phyloP scores from a whole-genome alignment of 306 rosid species.

The Carpinus viminea region DNA sequence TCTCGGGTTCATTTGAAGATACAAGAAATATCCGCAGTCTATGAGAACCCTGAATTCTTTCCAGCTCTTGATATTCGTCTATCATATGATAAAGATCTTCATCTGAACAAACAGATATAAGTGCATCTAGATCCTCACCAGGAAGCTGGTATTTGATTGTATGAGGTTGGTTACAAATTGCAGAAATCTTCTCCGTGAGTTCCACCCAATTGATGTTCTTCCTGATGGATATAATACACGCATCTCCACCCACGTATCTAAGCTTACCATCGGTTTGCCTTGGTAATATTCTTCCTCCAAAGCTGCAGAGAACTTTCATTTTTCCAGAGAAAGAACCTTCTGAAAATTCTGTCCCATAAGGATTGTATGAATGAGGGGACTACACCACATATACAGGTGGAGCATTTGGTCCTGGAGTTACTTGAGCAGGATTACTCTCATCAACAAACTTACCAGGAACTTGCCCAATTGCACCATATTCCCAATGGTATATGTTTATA shows the following conservation, averaged over 20 bases:
- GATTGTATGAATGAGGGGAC: conserved; percentile 53
- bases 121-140: conserved; percentile 96
- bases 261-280: conserved; percentile 86
- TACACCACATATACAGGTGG: conserved; percentile 39
- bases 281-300: conserved; percentile 86
- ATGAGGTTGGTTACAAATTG: conserved; percentile 69
- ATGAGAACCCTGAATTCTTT: conserved; percentile 73
- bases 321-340: conserved; percentile 53
- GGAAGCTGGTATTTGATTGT: conserved; percentile 94
- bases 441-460: conserved; percentile 41
- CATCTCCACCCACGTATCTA: conserved; percentile 91
- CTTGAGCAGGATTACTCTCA: conserved; percentile 32
- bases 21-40: conserved; percentile 79
- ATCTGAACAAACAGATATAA: conserved; percentile 85
- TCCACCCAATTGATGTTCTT: conserved; percentile 56
- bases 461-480: conserved; percentile 50
- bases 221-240: conserved; percentile 70
- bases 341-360: conserved; percentile 42
- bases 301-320: conserved; percentile 87
- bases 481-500: conserved; percentile 43
- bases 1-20: conserved; percentile 68
- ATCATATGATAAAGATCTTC: conserved; percentile 94
- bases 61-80: conserved; percentile 85
- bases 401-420: conserved; percentile 38
- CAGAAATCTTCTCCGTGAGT: conserved; percentile 63